A percentile compares a stretch with the other conserved stretches of the same genome.
Conservation (phyloP, 169 alveolate species). For the Cryptosporidium ubiquitum region DNA sequence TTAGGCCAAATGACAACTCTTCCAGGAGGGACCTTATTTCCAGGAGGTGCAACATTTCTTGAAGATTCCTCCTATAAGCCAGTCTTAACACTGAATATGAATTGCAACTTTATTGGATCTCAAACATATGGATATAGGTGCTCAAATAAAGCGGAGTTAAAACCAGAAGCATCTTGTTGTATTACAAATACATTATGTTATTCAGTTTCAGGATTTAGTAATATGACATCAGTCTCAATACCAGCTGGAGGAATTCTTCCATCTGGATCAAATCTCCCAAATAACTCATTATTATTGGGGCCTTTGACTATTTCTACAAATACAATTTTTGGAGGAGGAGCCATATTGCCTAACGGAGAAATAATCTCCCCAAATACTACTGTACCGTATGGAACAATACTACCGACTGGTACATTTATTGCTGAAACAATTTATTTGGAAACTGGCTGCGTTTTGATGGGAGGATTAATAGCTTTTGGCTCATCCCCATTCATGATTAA, state of each 20-base stretch:
- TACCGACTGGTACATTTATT: slow-evolving; percentile 64
- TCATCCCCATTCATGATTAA: slow-evolving; percentile 59
- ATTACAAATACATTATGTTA: slow-evolving; percentile 55
- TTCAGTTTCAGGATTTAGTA: slow-evolving; percentile 56
- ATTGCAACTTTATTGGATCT: slow-evolving; percentile 57
- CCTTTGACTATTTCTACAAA: slow-evolving; percentile 61
- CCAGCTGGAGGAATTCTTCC: slow-evolving; percentile 70
- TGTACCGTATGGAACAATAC: slow-evolving; percentile 47
- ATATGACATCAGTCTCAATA: slow-evolving; percentile 67
- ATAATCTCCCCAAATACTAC: slow-evolving; percentile 69
- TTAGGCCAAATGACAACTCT: slow-evolving; percentile 46
- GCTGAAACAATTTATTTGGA: slow-evolving; percentile 64
- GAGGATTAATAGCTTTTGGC: slow-evolving; percentile 67
- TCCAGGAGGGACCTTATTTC: slow-evolving; percentile 72
- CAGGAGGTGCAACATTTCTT: slow-evolving; percentile 70
- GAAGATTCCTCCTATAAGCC: slow-evolving; percentile 51
- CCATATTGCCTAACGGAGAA: slow-evolving; percentile 49
- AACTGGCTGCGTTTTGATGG: slow-evolving; percentile 70
- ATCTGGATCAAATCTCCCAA: slow-evolving; percentile 64
- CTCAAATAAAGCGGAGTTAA: slow-evolving; percentile 26
- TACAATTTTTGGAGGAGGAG: slow-evolving; percentile 71
- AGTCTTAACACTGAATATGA: slow-evolving; percentile 40
- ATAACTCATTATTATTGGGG: slow-evolving; percentile 41
- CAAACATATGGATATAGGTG: slow-evolving; percentile 59
- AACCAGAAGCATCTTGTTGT: slow-evolving; percentile 53